Conservation (phyloP, 805 yeast genomes). For the Wickerhamiella brachini region DNA sequence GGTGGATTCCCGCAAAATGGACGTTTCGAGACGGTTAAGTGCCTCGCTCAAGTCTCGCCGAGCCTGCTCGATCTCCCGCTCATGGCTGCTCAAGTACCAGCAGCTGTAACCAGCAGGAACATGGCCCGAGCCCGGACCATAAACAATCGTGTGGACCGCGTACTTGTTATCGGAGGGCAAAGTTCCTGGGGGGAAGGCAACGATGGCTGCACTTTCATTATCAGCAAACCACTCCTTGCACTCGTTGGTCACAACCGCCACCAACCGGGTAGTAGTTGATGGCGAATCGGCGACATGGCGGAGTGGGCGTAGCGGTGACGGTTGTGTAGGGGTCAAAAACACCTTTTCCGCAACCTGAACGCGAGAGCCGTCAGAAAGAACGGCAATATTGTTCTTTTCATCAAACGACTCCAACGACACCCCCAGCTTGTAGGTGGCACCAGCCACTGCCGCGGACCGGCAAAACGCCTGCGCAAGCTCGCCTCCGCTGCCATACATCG, state of each 20-base stretch:
- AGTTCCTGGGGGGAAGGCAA: slow-evolving; percentile 83
- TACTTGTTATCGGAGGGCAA: slow-evolving; percentile 47
- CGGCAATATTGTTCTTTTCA: slow-evolving; percentile 49
- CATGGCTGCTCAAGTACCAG: slow-evolving; percentile 80
- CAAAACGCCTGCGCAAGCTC: slow-evolving; percentile 95
- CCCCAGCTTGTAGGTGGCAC: slow-evolving; percentile 79
- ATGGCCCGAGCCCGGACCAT: slow-evolving; percentile 77
- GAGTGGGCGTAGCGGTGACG: slow-evolving; percentile 13
- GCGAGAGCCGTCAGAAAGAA: slow-evolving; percentile 48
- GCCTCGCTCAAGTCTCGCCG: slow-evolving; percentile 64
- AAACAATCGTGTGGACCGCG: slow-evolving; percentile 76
- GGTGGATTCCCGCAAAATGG: slow-evolving; percentile 67
- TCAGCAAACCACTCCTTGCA: slow-evolving; percentile 88
- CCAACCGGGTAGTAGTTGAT: slow-evolving; percentile 51
- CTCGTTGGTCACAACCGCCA: slow-evolving; percentile 70
- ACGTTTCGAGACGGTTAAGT: slow-evolving; percentile 59
- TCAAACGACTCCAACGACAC: slow-evolving; percentile 55
- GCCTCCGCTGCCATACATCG: slow-evolving; percentile 93
- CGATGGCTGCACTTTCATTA: slow-evolving; percentile 71
- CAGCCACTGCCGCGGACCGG: slow-evolving; percentile 95
- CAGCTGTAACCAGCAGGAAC: slow-evolving; percentile 78
- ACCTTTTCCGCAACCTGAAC: slow-evolving; percentile 69
- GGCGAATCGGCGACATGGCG: slow-evolving; percentile 8
- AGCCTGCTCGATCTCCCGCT: slow-evolving; percentile 48
- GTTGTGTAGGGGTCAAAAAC: slow-evolving; percentile 45